Evolutionary conservation across 208 protist genomes (phyloP).

Genomic region (Crithidia brevicula): DNA sequence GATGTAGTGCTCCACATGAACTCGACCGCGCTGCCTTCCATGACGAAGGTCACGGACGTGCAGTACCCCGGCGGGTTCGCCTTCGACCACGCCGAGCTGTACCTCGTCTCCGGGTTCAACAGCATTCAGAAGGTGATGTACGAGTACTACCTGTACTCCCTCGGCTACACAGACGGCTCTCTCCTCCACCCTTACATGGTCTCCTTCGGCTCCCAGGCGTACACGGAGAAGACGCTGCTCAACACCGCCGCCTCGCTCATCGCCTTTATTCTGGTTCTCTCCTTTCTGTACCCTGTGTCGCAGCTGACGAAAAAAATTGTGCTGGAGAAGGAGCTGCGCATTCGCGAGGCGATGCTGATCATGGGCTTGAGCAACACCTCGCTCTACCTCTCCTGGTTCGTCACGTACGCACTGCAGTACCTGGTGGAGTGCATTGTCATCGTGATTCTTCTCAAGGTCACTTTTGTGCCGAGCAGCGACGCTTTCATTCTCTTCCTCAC

Average conservation of each 20-base stretch:
- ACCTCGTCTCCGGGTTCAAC: conserved; percentile 54
- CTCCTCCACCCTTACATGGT: conserved; percentile 35
- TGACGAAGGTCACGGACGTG: conserved; percentile 24
- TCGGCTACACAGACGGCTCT: conserved; percentile 32
- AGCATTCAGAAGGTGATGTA: conserved; percentile 45
- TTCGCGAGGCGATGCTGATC: conserved; percentile 88
- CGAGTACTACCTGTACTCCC: conserved; percentile 39
- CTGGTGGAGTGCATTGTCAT: conserved; percentile 50
- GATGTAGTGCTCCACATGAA: conserved; percentile 59
- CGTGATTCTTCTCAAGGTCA: conserved; percentile 53
- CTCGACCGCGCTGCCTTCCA: conserved; percentile 37
- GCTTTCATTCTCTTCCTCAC: conserved; percentile 61
- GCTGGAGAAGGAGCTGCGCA: conserved; percentile 85
- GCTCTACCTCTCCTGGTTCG: conserved; percentile 63
- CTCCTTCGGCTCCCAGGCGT: conserved; percentile 37
- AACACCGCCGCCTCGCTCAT: conserved; percentile 41
- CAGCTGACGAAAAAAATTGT: conserved; percentile 82
- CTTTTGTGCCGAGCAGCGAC: conserved; percentile 46
- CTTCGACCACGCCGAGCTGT: conserved; percentile 44
- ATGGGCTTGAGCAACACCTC: conserved; percentile 75
- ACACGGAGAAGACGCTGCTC: conserved; percentile 53
- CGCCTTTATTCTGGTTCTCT: conserved; percentile 71
- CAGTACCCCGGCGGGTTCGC: conserved; percentile 44
- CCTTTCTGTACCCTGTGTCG: conserved; percentile 79
- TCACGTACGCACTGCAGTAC: conserved; percentile 63